Evolutionary conservation across 140 eudicot genomes (phyloP), one percentile per base, ranked within the genome.

Genomic region (Anethum foeniculum): DNA sequence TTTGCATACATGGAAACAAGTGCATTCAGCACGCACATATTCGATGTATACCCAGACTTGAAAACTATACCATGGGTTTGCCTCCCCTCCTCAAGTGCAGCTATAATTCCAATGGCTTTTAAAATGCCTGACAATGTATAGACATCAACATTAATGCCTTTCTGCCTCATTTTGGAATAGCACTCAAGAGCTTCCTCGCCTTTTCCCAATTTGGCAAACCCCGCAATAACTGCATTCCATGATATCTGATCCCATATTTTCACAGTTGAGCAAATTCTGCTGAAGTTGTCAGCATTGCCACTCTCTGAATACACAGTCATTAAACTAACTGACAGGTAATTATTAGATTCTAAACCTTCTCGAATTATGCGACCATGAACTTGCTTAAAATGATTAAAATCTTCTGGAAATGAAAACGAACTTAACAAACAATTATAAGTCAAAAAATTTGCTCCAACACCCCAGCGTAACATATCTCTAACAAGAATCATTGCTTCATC

Each of bases 1-100:
- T 67, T 92, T 74, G 90, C 85, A 76, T 90, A 90, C 91, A 90
- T 90, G 52, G 96, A 92, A 80, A 90, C 79, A 71, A 92, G 88
- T 79, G 86, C 93, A 82, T 90, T 92, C 71, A 83, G 88, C 67
- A 86, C 83, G 73, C 74, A 34, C 36, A 81, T 16, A 80, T 89
- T 85, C 8, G 87, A 82, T 39, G 80, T 71, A 71, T 79, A 78
- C 27, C 85, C 88, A 11, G 82, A 74, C 73, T 86, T 90, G 56
- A 88, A 44, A 73, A 85, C 75, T 38, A 88, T 87, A 58, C 83
- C 80, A 77, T 90, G 91, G 67, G 84, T 51, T 83, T 90, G 89
- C 65, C 25, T 81, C 58, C 95, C 93, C 75, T 82, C 89, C 19
- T 92, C 81, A 79, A 86, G 83, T 36, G 83, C 83, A 41, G 88